Conservation (phyloP, 1,284 basidiomycete genomes). For the Bjerkandera adusta region DNA sequence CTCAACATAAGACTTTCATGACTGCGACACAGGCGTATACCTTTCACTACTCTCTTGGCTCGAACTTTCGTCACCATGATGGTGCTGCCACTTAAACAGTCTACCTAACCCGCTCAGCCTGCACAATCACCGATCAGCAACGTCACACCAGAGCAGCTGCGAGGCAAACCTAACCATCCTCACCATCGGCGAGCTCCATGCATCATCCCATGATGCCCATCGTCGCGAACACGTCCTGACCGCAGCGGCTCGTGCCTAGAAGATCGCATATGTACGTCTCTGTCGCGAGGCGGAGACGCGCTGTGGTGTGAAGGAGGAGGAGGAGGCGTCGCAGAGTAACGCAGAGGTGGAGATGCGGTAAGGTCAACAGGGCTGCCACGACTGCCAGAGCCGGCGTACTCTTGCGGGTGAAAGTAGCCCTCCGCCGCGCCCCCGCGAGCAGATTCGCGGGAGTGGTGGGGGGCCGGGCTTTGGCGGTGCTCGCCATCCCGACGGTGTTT, state of each 20-base stretch:
- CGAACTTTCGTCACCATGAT: no score
- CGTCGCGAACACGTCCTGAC: background rate
- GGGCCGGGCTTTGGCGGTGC: background rate
- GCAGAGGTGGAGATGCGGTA: no score
- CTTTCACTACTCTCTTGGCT: no score
- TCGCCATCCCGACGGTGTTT: background rate
- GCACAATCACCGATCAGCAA: background rate
- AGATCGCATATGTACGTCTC: background rate
- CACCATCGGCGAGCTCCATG: slow-evolving; percentile 10
- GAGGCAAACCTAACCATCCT: slow-evolving; percentile 10
- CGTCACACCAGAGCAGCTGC: background rate
- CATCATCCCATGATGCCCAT: slow-evolving; percentile 3
- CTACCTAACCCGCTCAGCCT: slow-evolving; percentile 5
- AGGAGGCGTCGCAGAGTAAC: no score
- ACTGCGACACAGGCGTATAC: no score
- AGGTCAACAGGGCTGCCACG: no score
- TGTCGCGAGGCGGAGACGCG: background rate
- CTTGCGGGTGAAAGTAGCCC: background rate
- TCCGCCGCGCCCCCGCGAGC: background rate
- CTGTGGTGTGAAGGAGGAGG: no score
- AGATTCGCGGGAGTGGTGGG: background rate
- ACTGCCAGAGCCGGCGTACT: background rate
- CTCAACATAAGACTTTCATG: no score
- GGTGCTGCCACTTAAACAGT: slow-evolving; percentile 5
- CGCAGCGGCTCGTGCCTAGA: background rate